Conservation (phyloP, 257 asterid species). For the Nicotiana tomentosiformis region DNA sequence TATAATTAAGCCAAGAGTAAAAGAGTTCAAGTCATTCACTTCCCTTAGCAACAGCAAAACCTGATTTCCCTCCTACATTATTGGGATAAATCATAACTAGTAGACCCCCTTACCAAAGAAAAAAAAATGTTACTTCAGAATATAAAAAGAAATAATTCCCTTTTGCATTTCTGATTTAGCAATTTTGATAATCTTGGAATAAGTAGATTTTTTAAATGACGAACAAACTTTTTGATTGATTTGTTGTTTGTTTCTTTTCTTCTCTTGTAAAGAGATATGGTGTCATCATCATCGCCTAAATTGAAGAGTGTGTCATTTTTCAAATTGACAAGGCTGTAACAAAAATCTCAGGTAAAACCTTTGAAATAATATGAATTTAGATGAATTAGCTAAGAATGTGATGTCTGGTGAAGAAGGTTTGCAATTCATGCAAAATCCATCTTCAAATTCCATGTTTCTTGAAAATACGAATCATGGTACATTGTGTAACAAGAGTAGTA, state of each 20-base stretch:
- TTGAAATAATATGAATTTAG: conserved; percentile 13
- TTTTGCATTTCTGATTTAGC: neutral
- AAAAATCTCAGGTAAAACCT: conserved; percentile 6
- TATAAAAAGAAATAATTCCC: neutral
- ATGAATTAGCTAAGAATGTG: conserved; percentile 21
- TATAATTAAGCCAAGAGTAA: neutral
- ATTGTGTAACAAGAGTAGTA: conserved; percentile 4
- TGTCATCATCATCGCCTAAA: conserved; percentile 13
- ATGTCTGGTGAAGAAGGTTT: conserved; percentile 11
- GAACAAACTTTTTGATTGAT: neutral
- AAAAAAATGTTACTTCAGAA: neutral
- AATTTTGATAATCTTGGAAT: neutral
- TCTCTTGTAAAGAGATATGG: conserved; percentile 6
- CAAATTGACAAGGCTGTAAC: conserved; percentile 9
- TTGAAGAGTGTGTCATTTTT: conserved; percentile 20
- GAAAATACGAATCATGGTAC: conserved; percentile 1
- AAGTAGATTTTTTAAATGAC: neutral
- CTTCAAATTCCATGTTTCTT: conserved; percentile 20
- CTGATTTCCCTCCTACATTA: conserved; percentile 14
- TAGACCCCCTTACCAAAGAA: neutral
- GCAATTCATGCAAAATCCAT: conserved; percentile 12
- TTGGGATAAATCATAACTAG: conserved; percentile 10
- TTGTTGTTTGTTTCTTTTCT: neutral
- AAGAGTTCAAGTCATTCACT: neutral
- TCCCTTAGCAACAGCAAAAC: conserved; percentile 20